Evolutionary conservation across 75 land plant species (phyloP), one percentile per base, ranked within the genome.

Genomic region (Chamaecyparis obtusa): DNA sequence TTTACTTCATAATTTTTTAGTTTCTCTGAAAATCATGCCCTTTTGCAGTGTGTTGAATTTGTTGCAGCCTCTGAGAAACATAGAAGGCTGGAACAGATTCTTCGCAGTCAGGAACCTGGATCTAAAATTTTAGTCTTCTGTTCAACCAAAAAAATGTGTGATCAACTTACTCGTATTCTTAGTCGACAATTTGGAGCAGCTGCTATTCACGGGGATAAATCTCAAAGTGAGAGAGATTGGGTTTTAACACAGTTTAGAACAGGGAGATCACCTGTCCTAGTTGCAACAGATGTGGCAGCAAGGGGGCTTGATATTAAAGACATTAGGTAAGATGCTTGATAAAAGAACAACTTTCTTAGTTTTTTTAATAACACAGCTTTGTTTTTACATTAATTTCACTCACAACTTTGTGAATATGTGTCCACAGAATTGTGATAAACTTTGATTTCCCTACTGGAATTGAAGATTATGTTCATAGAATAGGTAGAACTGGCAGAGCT

Each of bases 271-370:
- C 99, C 99, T 10, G 88, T 98, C 83, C 86, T 98, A 74, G 96
- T 98, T 89, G 99, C 99, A n/a, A 98, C 99, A 69, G 97, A 97
- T 93, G 99, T 98, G 87, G 99, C 99, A 87, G 99, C 99, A 27
- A 89, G 99, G 30, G 99, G 99, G 6, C 96, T 98, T 86, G 99
- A 98, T 89, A 94, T 98, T 87, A 97, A 97, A 88, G 99, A 98
- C 87, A 97, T 98, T 81, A 96, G 99, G 99, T 95, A 4, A 87
- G 83, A 35, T n/a, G 1, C 36, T 69, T 85, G 57, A 56, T 88
- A 49, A 30, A 72, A 21, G 57, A 16, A 6, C 36, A 64, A 0
- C 11, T 48, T 83, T 82, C 11, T 86, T 46, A 6, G 1, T 41
- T 37, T 43, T 21, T 44, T 33, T 15, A 86, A 30, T 19, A 32